Conservation (phyloP, 2,329 filamentous ascomycete genomes). For the Lachnellula suecica region DNA sequence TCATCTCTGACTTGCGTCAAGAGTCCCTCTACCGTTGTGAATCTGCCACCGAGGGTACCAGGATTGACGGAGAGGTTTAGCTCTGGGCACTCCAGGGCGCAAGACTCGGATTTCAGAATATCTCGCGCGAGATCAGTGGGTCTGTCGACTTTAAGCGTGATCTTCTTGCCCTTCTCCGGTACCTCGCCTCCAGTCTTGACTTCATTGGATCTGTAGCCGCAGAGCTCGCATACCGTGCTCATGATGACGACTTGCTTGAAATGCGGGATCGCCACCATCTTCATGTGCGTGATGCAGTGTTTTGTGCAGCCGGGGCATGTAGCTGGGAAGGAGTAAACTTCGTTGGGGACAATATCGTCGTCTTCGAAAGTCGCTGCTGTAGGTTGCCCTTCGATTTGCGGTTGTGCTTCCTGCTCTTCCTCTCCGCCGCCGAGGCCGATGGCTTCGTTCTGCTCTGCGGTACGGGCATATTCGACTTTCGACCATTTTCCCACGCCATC, state of each 20-base stretch:
- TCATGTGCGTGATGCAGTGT: slow-evolving; percentile 90
- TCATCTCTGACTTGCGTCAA: slow-evolving; percentile 91
- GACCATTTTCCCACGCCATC: slow-evolving; percentile 85
- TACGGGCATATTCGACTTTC: slow-evolving; percentile 80
- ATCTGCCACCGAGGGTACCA: slow-evolving; percentile 90
- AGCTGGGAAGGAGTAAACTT: slow-evolving; percentile 90
- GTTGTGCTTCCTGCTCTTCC: slow-evolving; percentile 51
- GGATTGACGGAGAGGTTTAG: slow-evolving; percentile 85
- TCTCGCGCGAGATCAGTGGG: slow-evolving; percentile 80
- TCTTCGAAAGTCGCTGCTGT: slow-evolving; percentile 44
- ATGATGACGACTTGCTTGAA: slow-evolving; percentile 98
- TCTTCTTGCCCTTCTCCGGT: slow-evolving; percentile 80
- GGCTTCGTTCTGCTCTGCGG: slow-evolving; percentile 79
- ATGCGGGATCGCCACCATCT: slow-evolving; percentile 96
- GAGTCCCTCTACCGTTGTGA: slow-evolving; percentile 94
- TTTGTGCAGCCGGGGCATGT: slow-evolving; percentile 89
- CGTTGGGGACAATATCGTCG: slow-evolving; percentile 86
- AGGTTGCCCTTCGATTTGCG: slow-evolving; percentile 42
- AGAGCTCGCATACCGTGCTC: slow-evolving; percentile 88
- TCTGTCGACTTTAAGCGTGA: slow-evolving; percentile 71
- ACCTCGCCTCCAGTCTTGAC: slow-evolving; percentile 96
- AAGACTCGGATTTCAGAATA: slow-evolving; percentile 95
- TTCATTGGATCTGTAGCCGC: slow-evolving; percentile 93
- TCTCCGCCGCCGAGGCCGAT: slow-evolving; percentile 73
- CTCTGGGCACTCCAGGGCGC: slow-evolving; percentile 82